These are phyloP conservation scores for Avena eriantha DNA, from an alignment of 176 grass and related monocot genomes.

Conservation along the genomic window DNA sequence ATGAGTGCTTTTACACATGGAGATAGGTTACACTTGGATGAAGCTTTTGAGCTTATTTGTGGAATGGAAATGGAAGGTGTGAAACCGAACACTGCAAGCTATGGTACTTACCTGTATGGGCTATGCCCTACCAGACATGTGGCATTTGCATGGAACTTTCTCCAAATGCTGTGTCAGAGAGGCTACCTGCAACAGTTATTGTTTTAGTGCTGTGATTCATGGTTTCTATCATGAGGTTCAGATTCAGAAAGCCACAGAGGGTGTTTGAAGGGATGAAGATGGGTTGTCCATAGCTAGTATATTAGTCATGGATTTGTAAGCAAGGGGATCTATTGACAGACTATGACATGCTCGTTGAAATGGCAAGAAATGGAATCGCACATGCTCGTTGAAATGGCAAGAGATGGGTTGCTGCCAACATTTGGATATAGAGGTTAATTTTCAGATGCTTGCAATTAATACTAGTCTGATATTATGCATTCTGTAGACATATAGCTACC, in stretches of 20 bases:
- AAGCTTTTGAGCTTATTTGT: constrained; percentile 62
- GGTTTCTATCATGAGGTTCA: constrained; percentile 65
- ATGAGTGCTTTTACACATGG: constrained; percentile 61
- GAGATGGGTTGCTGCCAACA: constrained; percentile 57
- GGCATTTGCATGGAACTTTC: constrained; percentile 58
- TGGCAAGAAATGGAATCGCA: constrained; percentile 60
- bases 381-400: constrained; percentile 68
- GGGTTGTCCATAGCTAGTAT: constrained; percentile 61
- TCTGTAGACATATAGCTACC: constrained; percentile 63
- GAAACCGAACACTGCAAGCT: constrained; percentile 60
- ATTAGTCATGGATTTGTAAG: constrained; percentile 68
- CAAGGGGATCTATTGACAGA: constrained; percentile 52
- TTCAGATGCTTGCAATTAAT: constrained; percentile 64
- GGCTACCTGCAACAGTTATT: constrained; percentile 57
- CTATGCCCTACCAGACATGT: constrained; percentile 53
- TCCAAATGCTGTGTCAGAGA: constrained; percentile 45
- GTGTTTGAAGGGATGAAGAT: constrained; percentile 62
- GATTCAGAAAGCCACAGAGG: constrained; percentile 40
- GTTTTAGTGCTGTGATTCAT: constrained; percentile 71
- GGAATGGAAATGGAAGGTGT: constrained; percentile 60
- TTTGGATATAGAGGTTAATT: constrained; percentile 48
- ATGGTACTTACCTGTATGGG: constrained; percentile 66
- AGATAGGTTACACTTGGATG: constrained; percentile 54
- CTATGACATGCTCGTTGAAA: constrained; percentile 52
- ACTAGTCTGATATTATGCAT: constrained; percentile 80